These are phyloP conservation scores for Beauveria australis DNA, from an alignment of 2,329 filamentous ascomycete species.

Conservation along the genomic window DNA sequence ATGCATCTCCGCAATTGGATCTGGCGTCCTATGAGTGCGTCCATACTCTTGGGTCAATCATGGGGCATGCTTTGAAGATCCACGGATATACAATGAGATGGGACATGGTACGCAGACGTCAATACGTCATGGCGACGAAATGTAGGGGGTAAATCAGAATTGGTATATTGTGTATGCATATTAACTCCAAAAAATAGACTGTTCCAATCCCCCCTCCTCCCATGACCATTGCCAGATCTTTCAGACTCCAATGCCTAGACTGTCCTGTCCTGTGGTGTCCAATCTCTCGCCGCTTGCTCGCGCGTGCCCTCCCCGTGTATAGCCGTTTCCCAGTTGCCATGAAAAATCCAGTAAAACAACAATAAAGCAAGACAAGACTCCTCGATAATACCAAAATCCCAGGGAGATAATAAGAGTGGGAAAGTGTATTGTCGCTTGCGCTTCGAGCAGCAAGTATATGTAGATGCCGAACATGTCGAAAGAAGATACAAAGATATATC, in stretches of 20 bases:
- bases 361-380: neutral
- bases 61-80: neutral
- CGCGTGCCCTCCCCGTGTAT: neutral
- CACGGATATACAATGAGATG: neutral
- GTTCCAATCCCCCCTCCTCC: neutral
- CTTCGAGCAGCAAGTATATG: neutral
- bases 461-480: neutral
- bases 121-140: neutral
- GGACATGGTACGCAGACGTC: neutral
- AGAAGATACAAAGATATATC: neutral
- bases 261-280: conserved; percentile 6
- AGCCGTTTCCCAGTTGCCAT: neutral
- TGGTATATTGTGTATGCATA: neutral
- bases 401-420: neutral
- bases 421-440: neutral
- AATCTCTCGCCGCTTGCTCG: conserved; percentile 5
- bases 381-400: neutral
- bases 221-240: neutral
- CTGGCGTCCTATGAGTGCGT: neutral
- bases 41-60: neutral
- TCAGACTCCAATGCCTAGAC: neutral
- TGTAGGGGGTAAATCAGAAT: neutral
- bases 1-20: conserved; percentile 4
- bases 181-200: neutral
- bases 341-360: neutral